phyloP scores from a whole-genome alignment of 352 stramenopile species.

The Pythium phragmiticola region DNA sequence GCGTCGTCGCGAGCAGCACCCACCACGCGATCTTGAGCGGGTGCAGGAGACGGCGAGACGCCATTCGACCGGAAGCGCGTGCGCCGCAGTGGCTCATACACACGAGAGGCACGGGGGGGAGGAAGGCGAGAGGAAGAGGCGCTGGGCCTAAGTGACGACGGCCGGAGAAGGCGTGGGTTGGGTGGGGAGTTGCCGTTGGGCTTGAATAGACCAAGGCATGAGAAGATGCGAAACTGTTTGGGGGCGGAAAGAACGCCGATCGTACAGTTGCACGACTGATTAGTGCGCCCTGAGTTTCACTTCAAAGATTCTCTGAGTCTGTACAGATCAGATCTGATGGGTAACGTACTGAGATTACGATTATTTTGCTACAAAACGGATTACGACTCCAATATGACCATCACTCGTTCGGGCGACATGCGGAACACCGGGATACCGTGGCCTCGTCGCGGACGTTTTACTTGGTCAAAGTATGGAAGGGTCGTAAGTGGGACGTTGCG shows the following conservation, averaged over 20 bases:
- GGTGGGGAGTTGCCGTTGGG: conserved; percentile 15
- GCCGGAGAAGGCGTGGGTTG: conserved; percentile 10
- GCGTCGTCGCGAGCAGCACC: neutral
- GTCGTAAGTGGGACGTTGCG: neutral
- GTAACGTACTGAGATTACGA: neutral
- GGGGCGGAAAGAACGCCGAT: neutral
- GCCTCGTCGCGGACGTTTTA: neutral
- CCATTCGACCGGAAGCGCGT: neutral
- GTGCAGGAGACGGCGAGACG: neutral
- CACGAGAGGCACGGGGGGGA: neutral
- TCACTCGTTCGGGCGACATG: conserved; percentile 4
- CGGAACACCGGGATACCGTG: neutral
- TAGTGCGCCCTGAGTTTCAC: conserved; percentile 23
- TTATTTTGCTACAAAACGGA: neutral
- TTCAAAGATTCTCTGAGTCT: conserved; percentile 15
- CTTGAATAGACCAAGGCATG: conserved; percentile 9
- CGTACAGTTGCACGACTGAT: conserved; percentile 7
- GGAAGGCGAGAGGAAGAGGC: neutral
- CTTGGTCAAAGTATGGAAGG: neutral
- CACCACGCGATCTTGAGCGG: conserved; percentile 10
- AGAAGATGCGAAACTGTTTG: conserved; percentile 25
- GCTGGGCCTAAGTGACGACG: too few species aligned
- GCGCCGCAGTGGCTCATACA: neutral
- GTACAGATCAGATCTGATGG: neutral
- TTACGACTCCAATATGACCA: conserved; percentile 3